These are phyloP conservation scores for Chrysoporthe cubensis DNA, from an alignment of 2,329 filamentous ascomycete species.

Conservation along the genomic window DNA sequence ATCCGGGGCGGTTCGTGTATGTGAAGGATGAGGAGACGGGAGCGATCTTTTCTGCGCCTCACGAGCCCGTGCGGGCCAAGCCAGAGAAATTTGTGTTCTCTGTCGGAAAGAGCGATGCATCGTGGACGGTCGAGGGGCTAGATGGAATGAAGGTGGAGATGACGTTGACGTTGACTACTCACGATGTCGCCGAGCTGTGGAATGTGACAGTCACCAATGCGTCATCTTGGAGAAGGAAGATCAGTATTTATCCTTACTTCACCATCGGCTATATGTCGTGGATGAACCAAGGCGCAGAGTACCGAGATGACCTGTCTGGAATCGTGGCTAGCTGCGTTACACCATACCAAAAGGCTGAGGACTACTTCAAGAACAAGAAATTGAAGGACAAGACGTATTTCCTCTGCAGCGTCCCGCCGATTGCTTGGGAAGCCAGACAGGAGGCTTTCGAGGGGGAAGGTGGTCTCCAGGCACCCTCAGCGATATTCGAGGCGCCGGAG, in stretches of 20 bases:
- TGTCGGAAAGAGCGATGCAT: constrained; percentile 57
- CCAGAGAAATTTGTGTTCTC: constrained; percentile 57
- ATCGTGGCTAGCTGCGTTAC: constrained; percentile 57
- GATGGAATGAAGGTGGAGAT: constrained; percentile 54
- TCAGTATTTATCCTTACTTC: constrained; percentile 61
- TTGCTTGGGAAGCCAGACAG: constrained; percentile 57
- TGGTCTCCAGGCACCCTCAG: constrained; percentile 55
- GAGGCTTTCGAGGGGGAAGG: constrained; percentile 60
- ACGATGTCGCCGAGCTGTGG: constrained; percentile 62
- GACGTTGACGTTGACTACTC: constrained; percentile 53
- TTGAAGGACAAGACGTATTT: constrained; percentile 63
- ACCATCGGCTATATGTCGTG: constrained; percentile 64
- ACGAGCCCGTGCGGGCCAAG: constrained; percentile 56
- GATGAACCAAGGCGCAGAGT: constrained; percentile 64
- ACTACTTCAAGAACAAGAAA: constrained; percentile 61
- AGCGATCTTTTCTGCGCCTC: constrained; percentile 57
- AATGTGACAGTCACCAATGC: constrained; percentile 56
- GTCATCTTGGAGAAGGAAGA: constrained; percentile 46
- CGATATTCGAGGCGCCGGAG: constrained; percentile 40
- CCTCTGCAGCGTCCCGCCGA: constrained; percentile 54
- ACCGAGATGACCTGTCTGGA: constrained; percentile 51
- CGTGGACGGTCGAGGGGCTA: constrained; percentile 56
- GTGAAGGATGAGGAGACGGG: constrained; percentile 58
- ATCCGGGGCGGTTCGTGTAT: constrained; percentile 63
- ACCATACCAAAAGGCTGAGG: constrained; percentile 60